phyloP scores from a whole-genome alignment of 2,329 filamentous ascomycete genomes.

The Huntiella savannae region DNA sequence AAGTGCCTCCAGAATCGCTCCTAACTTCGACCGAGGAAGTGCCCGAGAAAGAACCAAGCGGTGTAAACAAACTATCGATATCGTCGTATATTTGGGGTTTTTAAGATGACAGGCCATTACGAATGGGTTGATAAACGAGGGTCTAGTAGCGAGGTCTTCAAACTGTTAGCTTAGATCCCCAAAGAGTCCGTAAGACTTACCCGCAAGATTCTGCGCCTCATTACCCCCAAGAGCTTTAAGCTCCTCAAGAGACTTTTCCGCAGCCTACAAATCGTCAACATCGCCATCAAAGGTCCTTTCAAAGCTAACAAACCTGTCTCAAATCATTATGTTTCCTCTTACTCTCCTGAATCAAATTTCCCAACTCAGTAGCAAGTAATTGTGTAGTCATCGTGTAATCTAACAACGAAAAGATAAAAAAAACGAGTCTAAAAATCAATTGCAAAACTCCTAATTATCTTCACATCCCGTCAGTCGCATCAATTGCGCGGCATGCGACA shows the following conservation, averaged over 20 bases:
- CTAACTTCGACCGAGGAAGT: slow-evolving; percentile 58
- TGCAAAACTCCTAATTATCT: too few species aligned
- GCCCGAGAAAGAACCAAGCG: slow-evolving; percentile 68
- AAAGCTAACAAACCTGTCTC: slow-evolving; percentile 40
- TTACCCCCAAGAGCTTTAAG: slow-evolving; percentile 58
- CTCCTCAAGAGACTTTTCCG: slow-evolving; percentile 83
- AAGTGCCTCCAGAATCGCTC: slow-evolving; percentile 74
- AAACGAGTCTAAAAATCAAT: too few species aligned
- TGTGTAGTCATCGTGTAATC: slow-evolving; percentile 56
- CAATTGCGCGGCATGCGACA: too few species aligned
- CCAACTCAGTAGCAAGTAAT: slow-evolving; percentile 71
- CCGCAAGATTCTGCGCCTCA: slow-evolving; percentile 56
- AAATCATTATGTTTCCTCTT: slow-evolving; percentile 88
- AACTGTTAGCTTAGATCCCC: not conserved
- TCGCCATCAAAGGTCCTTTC: not conserved
- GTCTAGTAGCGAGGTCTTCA: slow-evolving; percentile 61
- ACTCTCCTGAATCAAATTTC: slow-evolving; percentile 83
- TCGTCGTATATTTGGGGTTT: slow-evolving; percentile 76
- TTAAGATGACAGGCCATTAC: slow-evolving; percentile 80
- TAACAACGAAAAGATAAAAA: too few species aligned
- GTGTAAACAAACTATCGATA: slow-evolving; percentile 76
- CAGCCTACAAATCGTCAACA: slow-evolving; percentile 38
- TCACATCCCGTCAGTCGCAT: too few species aligned
- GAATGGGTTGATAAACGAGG: slow-evolving; percentile 81
- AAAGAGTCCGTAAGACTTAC: slow-evolving; percentile 22